A percentile compares a stretch with the other conserved stretches of the same genome.
Conservation (phyloP, 2,329 filamentous ascomycete species). For the Claviceps purpurea region DNA sequence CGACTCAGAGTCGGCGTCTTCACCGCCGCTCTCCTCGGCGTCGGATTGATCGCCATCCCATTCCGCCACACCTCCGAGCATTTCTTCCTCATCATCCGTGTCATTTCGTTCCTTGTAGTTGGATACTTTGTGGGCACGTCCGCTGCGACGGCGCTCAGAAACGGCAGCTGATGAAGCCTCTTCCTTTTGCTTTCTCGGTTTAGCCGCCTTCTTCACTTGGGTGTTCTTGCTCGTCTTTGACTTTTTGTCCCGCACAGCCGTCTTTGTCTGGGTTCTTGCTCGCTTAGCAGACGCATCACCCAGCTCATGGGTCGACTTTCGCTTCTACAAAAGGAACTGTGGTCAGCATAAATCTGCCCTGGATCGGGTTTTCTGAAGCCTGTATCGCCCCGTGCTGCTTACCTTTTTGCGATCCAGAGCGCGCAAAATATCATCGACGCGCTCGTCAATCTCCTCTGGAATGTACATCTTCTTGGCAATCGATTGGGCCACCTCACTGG, state of each 20-base stretch:
- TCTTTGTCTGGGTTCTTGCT: constrained; percentile 23
- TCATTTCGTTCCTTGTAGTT: constrained; percentile 44
- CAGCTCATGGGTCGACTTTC: constrained; percentile 39
- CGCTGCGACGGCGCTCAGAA: constrained; percentile 41
- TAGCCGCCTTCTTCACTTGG: constrained; percentile 14
- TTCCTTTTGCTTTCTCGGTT: constrained; percentile 18
- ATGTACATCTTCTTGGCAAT: constrained; percentile 80
- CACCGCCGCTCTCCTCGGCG: constrained; percentile 13
- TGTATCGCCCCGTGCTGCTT: background rate
- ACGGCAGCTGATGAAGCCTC: constrained; percentile 18
- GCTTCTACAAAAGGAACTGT: constrained; percentile 31
- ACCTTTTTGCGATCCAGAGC: constrained; percentile 62
- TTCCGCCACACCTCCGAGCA: constrained; percentile 45
- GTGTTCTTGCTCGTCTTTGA: constrained; percentile 18
- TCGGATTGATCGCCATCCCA: constrained; percentile 38
- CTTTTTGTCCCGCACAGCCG: constrained; percentile 25
- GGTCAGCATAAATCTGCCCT: constrained; percentile 11
- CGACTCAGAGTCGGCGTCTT: constrained; percentile 7
- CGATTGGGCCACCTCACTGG: constrained; percentile 65
- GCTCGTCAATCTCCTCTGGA: constrained; percentile 61
- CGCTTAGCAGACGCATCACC: constrained; percentile 29
- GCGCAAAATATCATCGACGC: constrained; percentile 54
- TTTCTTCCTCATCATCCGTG: constrained; percentile 46
- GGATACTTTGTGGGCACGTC: constrained; percentile 33
- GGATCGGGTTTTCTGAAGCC: too few relatives aligned